A percentile compares a stretch with the other conserved stretches of the same genome.
These are phyloP conservation scores for Nicotiana undulata DNA, from an alignment of 257 asterid species.

Conservation along the genomic window DNA sequence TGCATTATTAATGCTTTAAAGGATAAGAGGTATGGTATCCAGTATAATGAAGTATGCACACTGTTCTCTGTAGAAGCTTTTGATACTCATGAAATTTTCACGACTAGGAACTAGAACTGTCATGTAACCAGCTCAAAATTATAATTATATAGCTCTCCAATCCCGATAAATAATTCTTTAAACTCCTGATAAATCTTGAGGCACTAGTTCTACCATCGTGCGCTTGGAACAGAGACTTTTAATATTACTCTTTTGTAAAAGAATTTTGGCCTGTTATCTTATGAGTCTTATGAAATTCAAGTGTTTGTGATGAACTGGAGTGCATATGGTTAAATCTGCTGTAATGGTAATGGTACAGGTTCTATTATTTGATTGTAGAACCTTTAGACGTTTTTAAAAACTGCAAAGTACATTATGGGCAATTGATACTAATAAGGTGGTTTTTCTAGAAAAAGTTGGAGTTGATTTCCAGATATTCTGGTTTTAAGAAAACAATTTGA, in stretches of 20 bases:
- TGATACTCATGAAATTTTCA: neutral
- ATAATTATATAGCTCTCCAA: neutral
- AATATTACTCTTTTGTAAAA: neutral
- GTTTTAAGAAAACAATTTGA: neutral
- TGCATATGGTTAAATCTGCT: neutral
- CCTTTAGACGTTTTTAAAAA: neutral
- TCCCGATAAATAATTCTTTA: neutral
- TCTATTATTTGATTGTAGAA: neutral
- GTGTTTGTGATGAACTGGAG: neutral
- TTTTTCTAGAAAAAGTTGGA: neutral
- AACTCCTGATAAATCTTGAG: neutral
- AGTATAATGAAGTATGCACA: neutral
- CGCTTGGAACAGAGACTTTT: neutral
- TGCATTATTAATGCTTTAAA: slow-evolving; percentile 58
- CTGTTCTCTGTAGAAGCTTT: neutral
- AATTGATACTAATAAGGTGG: neutral
- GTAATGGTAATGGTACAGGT: neutral
- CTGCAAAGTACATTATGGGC: neutral
- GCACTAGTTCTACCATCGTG: neutral
- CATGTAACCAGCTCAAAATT: neutral
- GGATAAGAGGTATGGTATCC: slow-evolving; percentile 52
- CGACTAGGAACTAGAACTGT: neutral
- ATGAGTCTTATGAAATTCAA: neutral
- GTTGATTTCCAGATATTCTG: neutral
- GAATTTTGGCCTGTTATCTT: neutral